phyloP scores from a whole-genome alignment of 176 grass and related monocot genomes.

The sorghum (Sorghum bicolor) region Sorghum_bicolor_NCBIv3 NC_012870.2:9408501-9409000 shows the following conservation, averaged over 20 bases:
- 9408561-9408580: not conserved
- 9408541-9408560: not conserved
- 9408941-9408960: too few relatives aligned
- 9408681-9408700: not conserved
- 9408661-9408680: not conserved
- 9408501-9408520: not conserved
- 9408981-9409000: too few relatives aligned
- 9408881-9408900: too few relatives aligned
- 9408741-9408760: not conserved
- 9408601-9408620: not conserved
- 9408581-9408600: not conserved
- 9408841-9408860: not conserved
- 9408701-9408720: not conserved
- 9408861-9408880: not conserved
- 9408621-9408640: not conserved
- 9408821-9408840: not conserved
- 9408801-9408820: not conserved
- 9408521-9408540: not conserved
- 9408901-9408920: too few relatives aligned
- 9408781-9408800: slow-evolving; percentile 19
- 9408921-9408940: too few relatives aligned
- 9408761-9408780: not conserved
- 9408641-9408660: not conserved
- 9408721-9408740: not conserved
- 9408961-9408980: too few relatives aligned